Evolutionary conservation across 164 flowering plant genomes (phyloP), one percentile per base, ranked within the genome.

Genomic region (Nelumbo lutea): DNA sequence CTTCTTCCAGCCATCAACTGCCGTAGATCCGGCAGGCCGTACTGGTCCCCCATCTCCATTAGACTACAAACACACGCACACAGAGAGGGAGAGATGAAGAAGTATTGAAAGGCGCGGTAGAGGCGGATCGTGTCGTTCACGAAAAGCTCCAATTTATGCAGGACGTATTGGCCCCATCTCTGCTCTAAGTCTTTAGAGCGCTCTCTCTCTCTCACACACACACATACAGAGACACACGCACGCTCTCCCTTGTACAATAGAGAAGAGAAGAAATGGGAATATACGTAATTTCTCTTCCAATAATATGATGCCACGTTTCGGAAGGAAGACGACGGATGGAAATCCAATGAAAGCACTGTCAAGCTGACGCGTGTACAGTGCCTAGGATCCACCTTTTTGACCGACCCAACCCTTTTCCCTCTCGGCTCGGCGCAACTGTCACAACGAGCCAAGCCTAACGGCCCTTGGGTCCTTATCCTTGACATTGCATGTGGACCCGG

Each of bases 81-180:
- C 62, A 67, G 67, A n/a, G 48, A 48, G 57, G 69, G 67, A 72
- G 44, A 63, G 73, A 45, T 40, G 4, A 62, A 66, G 68, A 66
- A 66, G 66, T 13, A 40, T 51, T 9, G 79, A 61, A 61, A 56
- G 74, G 72, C 80, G 92, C 88, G 92, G 79, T 76, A 84, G 90
- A 84, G 59, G 77, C 91, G 93, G 97, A 91, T 91, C 93, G 87
- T 91, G 96, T 89, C 83, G 87, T 82, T 75, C 83, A 83, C 80
- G 83, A 82, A 83, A 84, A 71, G 73, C 72, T 74, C 69, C 65
- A 84, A 84, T 80, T 79, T 85, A 87, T 62, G 86, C 80, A 79
- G 81, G 78, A 80, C 51, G 76, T 68, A 11, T 64, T 68, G 84
- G 81, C 64, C 85, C 87, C 85, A 73, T 78, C 47, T 72, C 80